Evolutionary conservation across 2,329 filamentous ascomycete species (phyloP), one percentile per base, ranked within the genome.

Genomic region (Chaetomiaceae sp.): DNA sequence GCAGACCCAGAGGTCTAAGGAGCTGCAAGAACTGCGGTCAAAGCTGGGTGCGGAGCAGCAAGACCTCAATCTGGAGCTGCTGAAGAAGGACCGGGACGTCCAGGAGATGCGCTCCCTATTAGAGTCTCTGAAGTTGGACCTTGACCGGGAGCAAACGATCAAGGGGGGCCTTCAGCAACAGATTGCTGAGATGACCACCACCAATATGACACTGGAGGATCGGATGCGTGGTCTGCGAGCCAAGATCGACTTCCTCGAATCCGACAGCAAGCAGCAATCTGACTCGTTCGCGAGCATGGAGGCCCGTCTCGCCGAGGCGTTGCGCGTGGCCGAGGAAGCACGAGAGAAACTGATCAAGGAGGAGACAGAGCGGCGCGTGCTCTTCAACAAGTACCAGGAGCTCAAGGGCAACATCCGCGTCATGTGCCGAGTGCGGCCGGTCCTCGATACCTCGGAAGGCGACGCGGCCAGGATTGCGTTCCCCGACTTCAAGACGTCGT

Each of bases 301-400:
- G 63, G 77, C 85, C 38, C 79, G 85, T 46, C 82, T 96, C 63
- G 86, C 89, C 63, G 86, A 93, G 41, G 90, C 91, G 0, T 69
- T 89, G 20, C 78, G 79, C 13, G 72, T 78, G 17, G 87, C 86
- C 1, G 82, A 87, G 25, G 77, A 81, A 31, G 83, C 87, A 1
- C 83, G 87, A 50, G 82, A 89, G 58, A 96, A 93, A 64, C 75
- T 99, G 23, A 85, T 93, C 56, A 89, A 86, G 62, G 93, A 97
- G 65, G 93, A 99, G 70, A 93, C 88, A 0, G 75, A 96, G 44
- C 83, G 93, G 13, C 82, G 93, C 19, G 92, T 95, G 60, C 78
- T 99, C 0, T 96, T 97, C 73, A 97, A 97, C 69, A 93, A 95
- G 67, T 92, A 99, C 41, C 90, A 99, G 66, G 93, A 99, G 65